Evolutionary conservation across 192 early-diverging fungal genomes (phyloP).

Genomic region (Coemansia sp.): DNA sequence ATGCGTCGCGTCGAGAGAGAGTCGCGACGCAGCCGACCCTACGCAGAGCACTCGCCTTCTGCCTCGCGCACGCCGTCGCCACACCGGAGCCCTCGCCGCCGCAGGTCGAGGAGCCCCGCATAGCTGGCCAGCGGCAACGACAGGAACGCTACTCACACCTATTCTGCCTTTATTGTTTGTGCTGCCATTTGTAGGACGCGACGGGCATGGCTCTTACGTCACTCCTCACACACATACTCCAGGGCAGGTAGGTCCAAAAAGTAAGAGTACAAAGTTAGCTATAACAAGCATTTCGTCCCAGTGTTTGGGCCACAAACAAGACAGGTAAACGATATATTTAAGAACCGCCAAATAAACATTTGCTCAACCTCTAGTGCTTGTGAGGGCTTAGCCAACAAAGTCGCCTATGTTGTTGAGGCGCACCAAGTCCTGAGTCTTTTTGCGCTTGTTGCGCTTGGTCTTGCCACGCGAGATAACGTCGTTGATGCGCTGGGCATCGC

Average conservation of each 20-base stretch:
- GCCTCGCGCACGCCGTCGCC: constrained; percentile 44
- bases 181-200: constrained; percentile 4
- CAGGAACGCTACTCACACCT: not conserved
- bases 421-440: constrained; percentile 28
- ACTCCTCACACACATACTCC: not conserved
- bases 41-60: constrained; percentile 11
- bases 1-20: constrained; percentile 54
- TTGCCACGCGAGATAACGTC: constrained; percentile 25
- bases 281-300: not conserved
- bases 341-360: not conserved
- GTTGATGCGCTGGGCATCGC: constrained; percentile 42
- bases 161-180: constrained; percentile 4
- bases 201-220: not conserved
- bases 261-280: not conserved
- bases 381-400: constrained; percentile 4
- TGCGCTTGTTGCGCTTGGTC: constrained; percentile 32
- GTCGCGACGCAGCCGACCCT: constrained; percentile 20
- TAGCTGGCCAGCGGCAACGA: constrained; percentile 7
- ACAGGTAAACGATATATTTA: not conserved
- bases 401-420: constrained; percentile 35
- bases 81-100: constrained; percentile 26
- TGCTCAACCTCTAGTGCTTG: not conserved
- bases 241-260: constrained; percentile 2
- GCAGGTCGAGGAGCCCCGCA: constrained; percentile 31
- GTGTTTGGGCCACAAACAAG: not conserved